Base-by-base conservation (phyloP, 352 stramenopile species). In the Globisporangium barbulae region DNA sequence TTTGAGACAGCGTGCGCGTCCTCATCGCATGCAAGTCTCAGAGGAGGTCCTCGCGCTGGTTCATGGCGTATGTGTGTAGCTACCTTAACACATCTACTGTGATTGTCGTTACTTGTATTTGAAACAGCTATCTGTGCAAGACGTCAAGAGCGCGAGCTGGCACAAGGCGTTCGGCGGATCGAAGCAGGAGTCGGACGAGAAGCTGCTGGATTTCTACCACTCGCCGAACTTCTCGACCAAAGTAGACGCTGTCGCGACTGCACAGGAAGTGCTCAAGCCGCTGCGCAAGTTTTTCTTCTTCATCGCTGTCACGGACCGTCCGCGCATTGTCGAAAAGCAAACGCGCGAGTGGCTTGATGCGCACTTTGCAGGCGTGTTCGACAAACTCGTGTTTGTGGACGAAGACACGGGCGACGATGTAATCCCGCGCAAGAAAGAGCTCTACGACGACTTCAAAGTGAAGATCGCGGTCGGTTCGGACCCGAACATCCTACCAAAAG, bases 271-370 rank as follows among this genome's bases (percentile, higher is more conserved):
- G 63, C 78, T 91, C 17, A 84, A 85, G 67, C 71, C 73, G 6
- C 61, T 93, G 50, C 80, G 82, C 61, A 79, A 81, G 58, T 75
- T 69, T 47, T 91, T 91, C 35, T 83, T 72, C n/a, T 55, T 93
- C 35, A 53, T 89, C 25, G 84, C 73, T 6, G 62, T 93, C 58
- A 85, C 82, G 19, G 69, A 87, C 47, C 79, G 82, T 2, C 84
- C 84, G 28, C 84, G 80, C 3, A 41, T 56, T 15, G 75, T 84
- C 30, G 84, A 93, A 68, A 88, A 80, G 55, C 69, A 73, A n/a
- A 91, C 84, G 28, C 78, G 82, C 48, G 81, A 89, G 71, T 93
- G 84, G 84, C 65, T 93, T 19, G 84, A 93, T 54, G 61, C 66
- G 37, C 59, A 89, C 59, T 91, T 85, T 45, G 13, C 60, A 5